Conservation (phyloP, 2,329 filamentous ascomycete genomes). For the Rachicladosporium sp. region DNA sequence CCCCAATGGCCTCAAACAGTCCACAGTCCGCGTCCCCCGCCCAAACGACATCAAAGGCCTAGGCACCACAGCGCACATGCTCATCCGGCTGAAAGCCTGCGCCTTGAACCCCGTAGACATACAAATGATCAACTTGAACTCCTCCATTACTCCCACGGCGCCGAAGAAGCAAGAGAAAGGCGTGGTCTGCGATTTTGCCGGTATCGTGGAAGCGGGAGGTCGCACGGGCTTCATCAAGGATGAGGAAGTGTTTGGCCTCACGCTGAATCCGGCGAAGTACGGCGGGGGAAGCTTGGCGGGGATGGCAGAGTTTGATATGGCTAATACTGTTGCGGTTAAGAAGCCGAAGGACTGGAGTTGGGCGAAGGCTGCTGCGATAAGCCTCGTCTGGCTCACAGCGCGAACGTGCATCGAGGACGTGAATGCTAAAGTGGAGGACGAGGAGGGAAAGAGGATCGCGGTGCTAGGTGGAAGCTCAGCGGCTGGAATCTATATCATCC, state of each 20-base stretch:
- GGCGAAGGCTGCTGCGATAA: slow-evolving; percentile 20
- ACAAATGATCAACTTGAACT: slow-evolving; percentile 24
- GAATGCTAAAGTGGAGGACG: slow-evolving; percentile 14
- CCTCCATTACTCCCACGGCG: slow-evolving; percentile 14
- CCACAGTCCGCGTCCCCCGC: slow-evolving; percentile 11
- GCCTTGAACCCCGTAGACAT: slow-evolving; percentile 26
- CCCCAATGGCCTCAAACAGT: slow-evolving; percentile 16
- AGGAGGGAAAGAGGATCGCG: slow-evolving; percentile 16
- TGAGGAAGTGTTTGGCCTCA: slow-evolving; percentile 24
- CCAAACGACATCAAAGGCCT: slow-evolving; percentile 11
- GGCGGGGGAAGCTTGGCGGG: slow-evolving; percentile 18
- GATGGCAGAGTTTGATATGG: slow-evolving; percentile 17
- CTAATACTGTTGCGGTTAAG: slow-evolving; percentile 13
- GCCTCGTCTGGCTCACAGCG: slow-evolving; percentile 23
- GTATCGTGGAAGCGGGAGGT: slow-evolving; percentile 14
- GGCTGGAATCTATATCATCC: slow-evolving; percentile 23
- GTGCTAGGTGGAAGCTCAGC: slow-evolving; percentile 21
- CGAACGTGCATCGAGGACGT: slow-evolving; percentile 20
- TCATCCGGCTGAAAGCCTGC: slow-evolving; percentile 21
- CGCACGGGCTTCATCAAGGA: slow-evolving; percentile 15
- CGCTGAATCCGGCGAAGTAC: slow-evolving; percentile 15
- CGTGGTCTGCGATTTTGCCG: slow-evolving; percentile 22
- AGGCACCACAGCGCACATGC: slow-evolving; percentile 15
- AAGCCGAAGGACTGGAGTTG: slow-evolving; percentile 20
- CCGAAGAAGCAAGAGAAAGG: slow-evolving; percentile 15